Evolutionary conservation across 768 basidiomycete species (phyloP).

Genomic region (Xerocomellus amylosporus): DNA sequence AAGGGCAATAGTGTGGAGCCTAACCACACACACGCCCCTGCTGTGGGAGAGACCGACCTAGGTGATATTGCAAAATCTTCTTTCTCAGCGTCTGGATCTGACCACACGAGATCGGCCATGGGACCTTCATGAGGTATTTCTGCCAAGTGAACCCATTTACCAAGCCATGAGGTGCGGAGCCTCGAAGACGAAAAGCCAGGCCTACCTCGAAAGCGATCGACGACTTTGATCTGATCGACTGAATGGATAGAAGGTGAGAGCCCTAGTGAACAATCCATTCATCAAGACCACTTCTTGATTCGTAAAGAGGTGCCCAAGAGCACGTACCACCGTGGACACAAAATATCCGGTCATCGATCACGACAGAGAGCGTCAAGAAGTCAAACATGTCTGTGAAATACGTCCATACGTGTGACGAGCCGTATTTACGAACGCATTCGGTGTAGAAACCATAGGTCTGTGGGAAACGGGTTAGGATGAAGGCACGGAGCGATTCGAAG

Average conservation of each 20-base stretch:
- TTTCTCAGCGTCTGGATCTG: slow-evolving; percentile 98
- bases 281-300: slow-evolving; percentile 2
- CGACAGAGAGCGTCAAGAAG: slow-evolving; percentile 94
- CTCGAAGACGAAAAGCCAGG: slow-evolving; percentile 19
- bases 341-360: slow-evolving; percentile 98
- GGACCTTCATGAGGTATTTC: slow-evolving; percentile 99
- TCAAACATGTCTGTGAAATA: slow-evolving; percentile 99
- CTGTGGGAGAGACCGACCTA: slow-evolving; percentile 48
- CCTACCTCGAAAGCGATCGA: slow-evolving; percentile 94
- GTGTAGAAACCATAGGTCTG: slow-evolving; percentile 99
- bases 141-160: slow-evolving; percentile 30
- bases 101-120: slow-evolving; percentile 99
- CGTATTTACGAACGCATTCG: slow-evolving; percentile 97
- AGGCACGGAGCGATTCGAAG: slow-evolving; percentile 1
- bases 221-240: slow-evolving; percentile 99
- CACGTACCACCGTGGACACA: slow-evolving; percentile 93
- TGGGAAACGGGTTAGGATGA: slow-evolving; percentile 17
- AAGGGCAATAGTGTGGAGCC: slow-evolving; percentile 10
- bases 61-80: slow-evolving; percentile 99
- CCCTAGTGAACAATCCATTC: slow-evolving; percentile 44
- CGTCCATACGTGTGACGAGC: slow-evolving; percentile 94
- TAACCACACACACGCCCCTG: slow-evolving; percentile 6
- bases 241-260: slow-evolving; percentile 98
- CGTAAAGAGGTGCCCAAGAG: background rate
- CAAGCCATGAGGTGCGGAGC: slow-evolving; percentile 23